These are phyloP conservation scores for Cinnamomum micranthum DNA, from an alignment of 164 flowering plant genomes.

Conservation along the genomic window DNA sequence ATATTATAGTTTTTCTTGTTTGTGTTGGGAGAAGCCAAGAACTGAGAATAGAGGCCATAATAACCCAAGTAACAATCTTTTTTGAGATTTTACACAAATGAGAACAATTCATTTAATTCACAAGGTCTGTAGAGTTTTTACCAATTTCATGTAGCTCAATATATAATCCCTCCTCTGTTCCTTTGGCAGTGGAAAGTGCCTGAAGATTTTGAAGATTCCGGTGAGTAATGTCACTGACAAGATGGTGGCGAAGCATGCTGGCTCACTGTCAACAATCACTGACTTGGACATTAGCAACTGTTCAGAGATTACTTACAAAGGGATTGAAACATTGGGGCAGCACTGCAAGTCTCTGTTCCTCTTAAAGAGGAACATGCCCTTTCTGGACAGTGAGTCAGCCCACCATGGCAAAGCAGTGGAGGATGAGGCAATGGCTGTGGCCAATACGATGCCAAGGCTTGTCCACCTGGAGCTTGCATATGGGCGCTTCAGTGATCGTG, in stretches of 20 bases:
- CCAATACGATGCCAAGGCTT: conserved; percentile 67
- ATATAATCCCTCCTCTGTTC: not conserved
- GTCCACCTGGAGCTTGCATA: conserved; percentile 64
- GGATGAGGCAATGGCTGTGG: conserved; percentile 69
- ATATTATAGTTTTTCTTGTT: too few species aligned
- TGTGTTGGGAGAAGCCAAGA: too few species aligned
- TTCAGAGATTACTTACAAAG: conserved; percentile 34
- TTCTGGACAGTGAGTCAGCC: conserved; percentile 25
- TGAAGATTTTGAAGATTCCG: conserved; percentile 45
- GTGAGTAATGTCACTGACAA: conserved; percentile 51
- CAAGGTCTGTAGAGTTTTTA: too few species aligned
- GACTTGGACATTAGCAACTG: conserved; percentile 64
- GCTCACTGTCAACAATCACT: conserved; percentile 34
- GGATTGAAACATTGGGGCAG: conserved; percentile 52
- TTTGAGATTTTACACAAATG: not conserved
- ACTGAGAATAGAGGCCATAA: too few species aligned
- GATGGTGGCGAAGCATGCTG: conserved; percentile 45
- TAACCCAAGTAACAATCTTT: too few species aligned
- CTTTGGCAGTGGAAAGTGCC: conserved; percentile 51
- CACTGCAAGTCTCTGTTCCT: conserved; percentile 42
- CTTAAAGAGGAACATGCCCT: conserved; percentile 59
- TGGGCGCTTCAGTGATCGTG: conserved; percentile 28
- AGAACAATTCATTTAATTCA: not conserved
- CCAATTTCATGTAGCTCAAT: not conserved
- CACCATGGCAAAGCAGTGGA: not conserved